A percentile compares a stretch with the other conserved stretches of the same genome.
These are phyloP conservation scores for Colletotrichum plurivorum DNA, from an alignment of 2,329 filamentous ascomycete genomes.

Conservation along the genomic window DNA sequence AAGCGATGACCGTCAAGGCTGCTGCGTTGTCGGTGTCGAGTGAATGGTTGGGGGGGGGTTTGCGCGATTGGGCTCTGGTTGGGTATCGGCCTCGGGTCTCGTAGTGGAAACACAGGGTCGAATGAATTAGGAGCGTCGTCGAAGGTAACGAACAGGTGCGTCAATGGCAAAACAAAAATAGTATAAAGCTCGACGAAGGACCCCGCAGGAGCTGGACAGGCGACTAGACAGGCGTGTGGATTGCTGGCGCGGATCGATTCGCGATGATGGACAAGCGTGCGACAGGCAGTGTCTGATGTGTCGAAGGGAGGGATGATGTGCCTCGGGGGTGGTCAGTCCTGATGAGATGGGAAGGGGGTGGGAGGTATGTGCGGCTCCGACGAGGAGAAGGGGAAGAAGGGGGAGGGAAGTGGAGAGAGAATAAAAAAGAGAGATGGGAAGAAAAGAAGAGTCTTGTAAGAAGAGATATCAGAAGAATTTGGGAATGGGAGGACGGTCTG, in stretches of 20 bases:
- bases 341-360: conserved; percentile 42
- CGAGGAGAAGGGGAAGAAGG: conserved; percentile 48
- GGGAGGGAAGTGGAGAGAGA: conserved; percentile 45
- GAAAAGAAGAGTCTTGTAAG: conserved; percentile 57
- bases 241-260: conserved; percentile 34
- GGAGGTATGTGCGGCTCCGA: conserved; percentile 43
- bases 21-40: conserved; percentile 46
- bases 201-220: conserved; percentile 49
- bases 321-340: conserved; percentile 46
- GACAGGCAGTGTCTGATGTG: conserved; percentile 49
- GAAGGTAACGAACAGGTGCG: conserved; percentile 52
- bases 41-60: conserved; percentile 33
- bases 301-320: conserved; percentile 43
- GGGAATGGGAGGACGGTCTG: conserved; percentile 54
- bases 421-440: conserved; percentile 53
- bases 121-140: conserved; percentile 59
- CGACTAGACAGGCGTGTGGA: conserved; percentile 45
- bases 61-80: conserved; percentile 40
- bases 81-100: conserved; percentile 23
- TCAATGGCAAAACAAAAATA: conserved; percentile 44
- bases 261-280: conserved; percentile 44
- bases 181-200: conserved; percentile 42
- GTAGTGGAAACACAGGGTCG: conserved; percentile 50
- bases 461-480: conserved; percentile 53
- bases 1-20: conserved; percentile 58